Evolutionary conservation across 768 basidiomycete genomes (phyloP).

Genomic region (Rhodotorula graminis): DNA sequence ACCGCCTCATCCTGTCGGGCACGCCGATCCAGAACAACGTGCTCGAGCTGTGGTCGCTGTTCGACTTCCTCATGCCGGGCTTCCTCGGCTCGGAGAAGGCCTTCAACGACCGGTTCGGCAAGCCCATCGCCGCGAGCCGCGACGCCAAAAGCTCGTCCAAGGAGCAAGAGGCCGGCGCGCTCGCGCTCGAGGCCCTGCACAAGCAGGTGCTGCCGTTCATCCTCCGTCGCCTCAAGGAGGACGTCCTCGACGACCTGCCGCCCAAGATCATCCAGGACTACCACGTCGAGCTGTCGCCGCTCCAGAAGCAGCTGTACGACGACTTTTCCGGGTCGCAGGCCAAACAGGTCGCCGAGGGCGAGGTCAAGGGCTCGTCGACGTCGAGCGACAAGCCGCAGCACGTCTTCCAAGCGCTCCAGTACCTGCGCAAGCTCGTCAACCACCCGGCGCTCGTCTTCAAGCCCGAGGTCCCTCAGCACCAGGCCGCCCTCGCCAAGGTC

Average conservation of each 20-base stretch:
- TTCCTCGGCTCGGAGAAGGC: conserved; percentile 92
- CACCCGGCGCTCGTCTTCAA: conserved; percentile 90
- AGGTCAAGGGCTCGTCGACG: conserved; percentile 42
- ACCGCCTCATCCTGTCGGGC: conserved; percentile 89
- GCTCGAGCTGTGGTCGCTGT: conserved; percentile 93
- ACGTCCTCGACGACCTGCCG: conserved; percentile 88
- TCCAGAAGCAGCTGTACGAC: conserved; percentile 92
- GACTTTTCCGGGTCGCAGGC: conserved; percentile 75
- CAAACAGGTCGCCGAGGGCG: conserved; percentile 53
- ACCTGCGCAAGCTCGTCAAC: conserved; percentile 94
- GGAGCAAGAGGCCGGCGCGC: conserved; percentile 85
- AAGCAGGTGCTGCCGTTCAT: conserved; percentile 99
- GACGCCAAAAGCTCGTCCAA: conserved; percentile 82
- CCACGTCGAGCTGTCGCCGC: conserved; percentile 90
- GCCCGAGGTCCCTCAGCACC: conserved; percentile 58
- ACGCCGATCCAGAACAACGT: conserved; percentile 99
- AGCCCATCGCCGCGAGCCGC: conserved; percentile 87
- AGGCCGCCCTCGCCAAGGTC: conserved; percentile 54
- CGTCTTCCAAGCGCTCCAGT: conserved; percentile 94
- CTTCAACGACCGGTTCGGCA: conserved; percentile 93
- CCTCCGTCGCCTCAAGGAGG: conserved; percentile 91
- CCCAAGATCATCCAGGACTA: conserved; percentile 99
- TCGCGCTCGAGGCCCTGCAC: conserved; percentile 91
- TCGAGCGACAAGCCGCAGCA: conserved; percentile 54
- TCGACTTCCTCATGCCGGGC: conserved; percentile 99